Evolutionary conservation across 2,329 filamentous ascomycete species (phyloP), one percentile per base, ranked within the genome.

Genomic region (Thielaviopsis punctulata): DNA sequence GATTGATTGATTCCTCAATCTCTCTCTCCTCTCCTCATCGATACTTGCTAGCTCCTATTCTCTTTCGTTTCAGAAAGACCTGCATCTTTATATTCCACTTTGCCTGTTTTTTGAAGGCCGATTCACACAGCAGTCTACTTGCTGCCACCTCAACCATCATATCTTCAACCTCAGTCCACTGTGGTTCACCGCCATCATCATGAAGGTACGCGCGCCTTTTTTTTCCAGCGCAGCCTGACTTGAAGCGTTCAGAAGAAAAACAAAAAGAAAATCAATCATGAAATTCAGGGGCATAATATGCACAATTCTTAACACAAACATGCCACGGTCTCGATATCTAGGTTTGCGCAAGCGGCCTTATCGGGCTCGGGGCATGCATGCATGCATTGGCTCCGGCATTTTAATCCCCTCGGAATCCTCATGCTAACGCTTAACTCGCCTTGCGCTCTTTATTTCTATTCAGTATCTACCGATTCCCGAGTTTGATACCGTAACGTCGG

Each of bases 401-500:
- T 39, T 18, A 41, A 39, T 18, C 19, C 36, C 36, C n/a, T n/a
- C 36, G 36, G 36, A 41, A 41, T 41, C n/a, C 4, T 41, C 36
- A 41, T 54, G 52, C 52, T 54, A 54, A 54, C 48, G 33, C 49
- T 18, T 33, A 13, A n/a, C 48, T 19, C 48, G 18, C 44, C 23
- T 44, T n/a, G 36, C 48, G 36, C 30, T 41, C 6, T 41, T 15
- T 41, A 3, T 41, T 15, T 41, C 33, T 44, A 24, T 45, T 15
- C 54, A 98, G 90, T 98, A 93, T 68, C 75, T 98, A 61, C 88
- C 90, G 56, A 77, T 95, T 57, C 82, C 81, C 66, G 85, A 93
- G 59, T 89, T 96, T 64, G 89, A 96, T 66, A 80, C 84, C 66
- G 85, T 96, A 59, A 90, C 88, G 56, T 84, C 84, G 69, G 86